Evolutionary conservation across 441 rosid species (phyloP).

Genomic region (Populus hybrid): DNA sequence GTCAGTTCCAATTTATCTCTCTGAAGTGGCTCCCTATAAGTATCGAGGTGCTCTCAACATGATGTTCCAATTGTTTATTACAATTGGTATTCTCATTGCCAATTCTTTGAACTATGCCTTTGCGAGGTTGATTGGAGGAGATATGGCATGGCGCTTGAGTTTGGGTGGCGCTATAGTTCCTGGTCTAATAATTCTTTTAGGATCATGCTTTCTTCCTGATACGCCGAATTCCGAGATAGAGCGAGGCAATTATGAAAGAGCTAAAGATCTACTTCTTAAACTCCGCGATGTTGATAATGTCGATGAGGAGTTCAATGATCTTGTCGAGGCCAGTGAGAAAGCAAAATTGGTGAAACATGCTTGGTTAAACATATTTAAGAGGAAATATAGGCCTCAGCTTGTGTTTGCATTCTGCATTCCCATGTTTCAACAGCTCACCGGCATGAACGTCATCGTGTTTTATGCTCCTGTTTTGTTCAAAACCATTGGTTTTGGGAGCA

Average conservation of each 20-base stretch:
- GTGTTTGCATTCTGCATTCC: slow-evolving; percentile 42
- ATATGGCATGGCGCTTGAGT: slow-evolving; percentile 34
- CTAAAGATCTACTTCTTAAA: slow-evolving; percentile 18
- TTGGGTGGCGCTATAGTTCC: slow-evolving; percentile 36
- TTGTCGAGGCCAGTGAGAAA: slow-evolving; percentile 42
- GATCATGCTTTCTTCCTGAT: slow-evolving; percentile 30
- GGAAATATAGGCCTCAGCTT: slow-evolving; percentile 54
- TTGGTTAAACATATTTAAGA: slow-evolving; percentile 40
- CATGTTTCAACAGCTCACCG: slow-evolving; percentile 55
- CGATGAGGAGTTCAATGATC: slow-evolving; percentile 40
- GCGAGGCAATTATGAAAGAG: slow-evolving; percentile 22
- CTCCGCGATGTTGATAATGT: slow-evolving; percentile 20
- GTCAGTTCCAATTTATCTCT: slow-evolving; percentile 40
- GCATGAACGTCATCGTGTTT: slow-evolving; percentile 53
- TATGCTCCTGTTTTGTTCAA: slow-evolving; percentile 58
- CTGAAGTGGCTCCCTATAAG: slow-evolving; percentile 39
- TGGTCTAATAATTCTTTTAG: slow-evolving; percentile 20
- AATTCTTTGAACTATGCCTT: slow-evolving; percentile 31
- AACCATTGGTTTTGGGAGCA: slow-evolving; percentile 45
- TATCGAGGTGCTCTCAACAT: slow-evolving; percentile 36
- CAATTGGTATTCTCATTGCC: slow-evolving; percentile 30
- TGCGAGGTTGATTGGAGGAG: slow-evolving; percentile 9
- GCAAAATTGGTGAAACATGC: slow-evolving; percentile 45
- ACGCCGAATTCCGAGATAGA: slow-evolving; percentile 38
- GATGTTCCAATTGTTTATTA: slow-evolving; percentile 34